Base-by-base conservation (phyloP, 768 basidiomycete species). In the Boletus tomentosulus region DNA sequence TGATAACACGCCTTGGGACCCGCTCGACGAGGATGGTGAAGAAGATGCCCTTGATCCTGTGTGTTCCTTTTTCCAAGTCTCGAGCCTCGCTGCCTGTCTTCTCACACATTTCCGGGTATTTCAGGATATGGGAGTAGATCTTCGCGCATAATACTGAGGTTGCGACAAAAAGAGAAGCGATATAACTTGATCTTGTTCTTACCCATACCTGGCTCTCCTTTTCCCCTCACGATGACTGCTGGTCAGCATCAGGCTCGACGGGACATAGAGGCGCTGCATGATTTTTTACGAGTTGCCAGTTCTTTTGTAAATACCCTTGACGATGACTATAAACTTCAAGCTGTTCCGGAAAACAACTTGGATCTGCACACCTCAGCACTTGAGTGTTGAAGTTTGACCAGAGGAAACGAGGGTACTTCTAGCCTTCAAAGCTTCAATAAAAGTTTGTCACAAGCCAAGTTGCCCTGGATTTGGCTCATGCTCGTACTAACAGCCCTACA, bases 21-120 rank as follows among this genome's bases (percentile, higher is more conserved):
- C 66, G 1, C 66, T 67, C 11, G 63, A 68, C 27, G 61, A 61
- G 33, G 61, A 69, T 4, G 65, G 66, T 4, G 46, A 11, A 6
- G 63, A 69, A 42, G 68, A 67, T 47, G 49, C 27, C 1, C 34
- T 64, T 10, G 62, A 63, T 30, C 15, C 35, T 13, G 64, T 66
- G 33, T 30, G 64, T 52, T n/a, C 51, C 9, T 15, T 28, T 8
- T 41, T 35, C 28, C 30, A 9, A 1, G 9, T 47, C 27, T n/a
- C 31, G 2, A 7, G 5, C 9, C 8, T 8, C 13, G 9, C 3
- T 0, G 9, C 25, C 15, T 13, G 11, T 24, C 12, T 47, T 54
- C 55, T 62, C 47, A 22, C 39, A 24, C 39, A 41, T n/a, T 19
- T 41, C 1, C 22, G 22, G 39, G n/a, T 22, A 22, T 41, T 8